These are phyloP conservation scores for Juncus effusus DNA, from an alignment of 176 grass and related monocot genomes.

Conservation along the genomic window DNA sequence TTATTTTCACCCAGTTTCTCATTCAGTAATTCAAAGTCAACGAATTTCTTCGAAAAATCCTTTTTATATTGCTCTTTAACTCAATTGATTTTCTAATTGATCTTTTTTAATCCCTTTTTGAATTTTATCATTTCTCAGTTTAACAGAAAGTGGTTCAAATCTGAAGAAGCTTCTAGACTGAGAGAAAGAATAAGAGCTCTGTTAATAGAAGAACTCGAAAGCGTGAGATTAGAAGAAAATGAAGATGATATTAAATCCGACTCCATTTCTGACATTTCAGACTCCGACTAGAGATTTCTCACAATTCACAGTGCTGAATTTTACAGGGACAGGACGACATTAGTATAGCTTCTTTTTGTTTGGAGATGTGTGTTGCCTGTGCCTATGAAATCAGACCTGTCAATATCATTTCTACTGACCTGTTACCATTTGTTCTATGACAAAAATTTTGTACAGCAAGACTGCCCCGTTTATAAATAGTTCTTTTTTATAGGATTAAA, in stretches of 20 bases:
- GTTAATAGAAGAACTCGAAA: conserved; percentile 51
- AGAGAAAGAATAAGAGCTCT: conserved; percentile 46
- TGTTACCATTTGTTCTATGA: too few species aligned
- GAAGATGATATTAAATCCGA: conserved; percentile 27
- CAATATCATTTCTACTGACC: too few species aligned
- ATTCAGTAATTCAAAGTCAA: conserved; percentile 8
- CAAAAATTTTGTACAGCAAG: too few species aligned
- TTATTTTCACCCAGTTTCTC: conserved; percentile 2
- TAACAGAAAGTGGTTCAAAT: conserved; percentile 57
- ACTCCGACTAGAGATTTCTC: conserved; percentile 26
- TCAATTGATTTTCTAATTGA: background rate
- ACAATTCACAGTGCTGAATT: background rate
- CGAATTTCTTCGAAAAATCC: too few species aligned
- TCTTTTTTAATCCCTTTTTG: conserved; percentile 23
- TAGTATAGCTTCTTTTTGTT: too few species aligned
- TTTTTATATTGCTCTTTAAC: too few species aligned
- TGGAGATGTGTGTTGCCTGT: too few species aligned
- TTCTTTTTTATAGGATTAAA: too few species aligned
- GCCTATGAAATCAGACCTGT: too few species aligned
- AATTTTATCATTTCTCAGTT: conserved; percentile 36
- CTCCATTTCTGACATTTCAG: conserved; percentile 19
- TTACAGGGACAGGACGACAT: too few species aligned
- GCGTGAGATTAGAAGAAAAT: conserved; percentile 28
- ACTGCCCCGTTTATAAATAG: too few species aligned
- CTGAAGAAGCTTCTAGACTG: conserved; percentile 64